A percentile compares a stretch with the other conserved stretches of the same genome.
Evolutionary conservation across 148 eudicot genomes (phyloP).

Genomic region (Chenopodium suecicum): DNA sequence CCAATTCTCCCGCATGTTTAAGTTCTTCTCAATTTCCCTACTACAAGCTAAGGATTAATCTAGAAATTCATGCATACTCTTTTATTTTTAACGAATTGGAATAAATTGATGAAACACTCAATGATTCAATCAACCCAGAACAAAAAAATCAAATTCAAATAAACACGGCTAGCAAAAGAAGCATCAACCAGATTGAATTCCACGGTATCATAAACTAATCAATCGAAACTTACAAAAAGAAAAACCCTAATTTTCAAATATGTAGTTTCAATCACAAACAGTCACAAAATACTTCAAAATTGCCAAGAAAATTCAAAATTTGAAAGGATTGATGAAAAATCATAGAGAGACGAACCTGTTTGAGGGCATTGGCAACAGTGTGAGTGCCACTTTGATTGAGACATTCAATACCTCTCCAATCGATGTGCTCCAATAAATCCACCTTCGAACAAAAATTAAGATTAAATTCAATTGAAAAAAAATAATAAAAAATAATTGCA

Average conservation of each 20-base stretch:
- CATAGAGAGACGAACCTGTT: slow-evolving; percentile 50
- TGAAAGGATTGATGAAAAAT: not conserved
- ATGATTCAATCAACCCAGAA: not conserved
- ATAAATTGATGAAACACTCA: not conserved
- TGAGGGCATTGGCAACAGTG: slow-evolving; percentile 70
- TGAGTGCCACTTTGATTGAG: slow-evolving; percentile 69
- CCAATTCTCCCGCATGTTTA: not conserved
- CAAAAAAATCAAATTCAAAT: not conserved
- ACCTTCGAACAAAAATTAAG: slow-evolving; percentile 37
- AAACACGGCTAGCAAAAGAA: not conserved
- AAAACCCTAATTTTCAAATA: not conserved
- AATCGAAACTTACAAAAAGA: not conserved
- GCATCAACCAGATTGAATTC: not conserved
- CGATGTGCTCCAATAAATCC: slow-evolving; percentile 79
- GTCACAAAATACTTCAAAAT: not conserved
- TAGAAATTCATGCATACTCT: not conserved
- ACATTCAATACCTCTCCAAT: slow-evolving; percentile 94
- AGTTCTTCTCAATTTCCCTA: not conserved
- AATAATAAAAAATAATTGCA: not conserved
- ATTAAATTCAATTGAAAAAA: not conserved
- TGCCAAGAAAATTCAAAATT: not conserved
- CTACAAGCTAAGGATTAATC: not conserved
- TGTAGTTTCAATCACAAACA: not conserved
- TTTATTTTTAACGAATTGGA: not conserved
- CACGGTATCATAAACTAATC: not conserved